These are phyloP conservation scores for Aspergillus versicolor DNA, from an alignment of 2,329 filamentous ascomycete genomes.

Conservation along the genomic window DNA sequence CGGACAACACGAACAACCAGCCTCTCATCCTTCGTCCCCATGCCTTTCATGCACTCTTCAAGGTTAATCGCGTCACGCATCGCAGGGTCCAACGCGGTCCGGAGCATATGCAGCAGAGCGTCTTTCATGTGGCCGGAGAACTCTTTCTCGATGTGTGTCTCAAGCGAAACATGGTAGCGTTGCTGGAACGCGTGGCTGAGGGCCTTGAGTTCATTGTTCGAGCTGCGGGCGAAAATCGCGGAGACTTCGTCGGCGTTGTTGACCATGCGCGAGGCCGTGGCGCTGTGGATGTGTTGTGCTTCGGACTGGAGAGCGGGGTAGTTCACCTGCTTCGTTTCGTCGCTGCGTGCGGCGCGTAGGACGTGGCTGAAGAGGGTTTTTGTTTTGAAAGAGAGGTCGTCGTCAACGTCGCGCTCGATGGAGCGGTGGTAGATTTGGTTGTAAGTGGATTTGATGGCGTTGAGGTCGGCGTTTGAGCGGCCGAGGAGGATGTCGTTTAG, in stretches of 20 bases:
- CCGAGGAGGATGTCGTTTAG: slow-evolving; percentile 84
- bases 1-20: slow-evolving; percentile 76
- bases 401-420: slow-evolving; percentile 71
- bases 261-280: slow-evolving; percentile 67
- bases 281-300: slow-evolving; percentile 72
- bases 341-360: slow-evolving; percentile 68
- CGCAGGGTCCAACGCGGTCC: slow-evolving; percentile 73
- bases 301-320: slow-evolving; percentile 74
- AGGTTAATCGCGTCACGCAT: slow-evolving; percentile 78
- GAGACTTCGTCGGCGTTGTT: slow-evolving; percentile 57
- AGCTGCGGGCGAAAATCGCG: slow-evolving; percentile 72
- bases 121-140: slow-evolving; percentile 93
- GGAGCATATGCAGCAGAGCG: slow-evolving; percentile 77
- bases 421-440: slow-evolving; percentile 63
- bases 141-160: slow-evolving; percentile 73
- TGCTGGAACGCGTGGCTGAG: slow-evolving; percentile 73
- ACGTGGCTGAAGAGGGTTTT: slow-evolving; percentile 83
- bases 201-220: slow-evolving; percentile 79
- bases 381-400: slow-evolving; percentile 82
- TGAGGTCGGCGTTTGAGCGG: slow-evolving; percentile 82
- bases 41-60: slow-evolving; percentile 83
- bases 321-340: slow-evolving; percentile 73
- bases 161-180: slow-evolving; percentile 68
- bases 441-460: slow-evolving; percentile 81
- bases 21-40: slow-evolving; percentile 80